Base-by-base conservation (phyloP, 148 eudicot species). In the Polygonum aviculare region DNA sequence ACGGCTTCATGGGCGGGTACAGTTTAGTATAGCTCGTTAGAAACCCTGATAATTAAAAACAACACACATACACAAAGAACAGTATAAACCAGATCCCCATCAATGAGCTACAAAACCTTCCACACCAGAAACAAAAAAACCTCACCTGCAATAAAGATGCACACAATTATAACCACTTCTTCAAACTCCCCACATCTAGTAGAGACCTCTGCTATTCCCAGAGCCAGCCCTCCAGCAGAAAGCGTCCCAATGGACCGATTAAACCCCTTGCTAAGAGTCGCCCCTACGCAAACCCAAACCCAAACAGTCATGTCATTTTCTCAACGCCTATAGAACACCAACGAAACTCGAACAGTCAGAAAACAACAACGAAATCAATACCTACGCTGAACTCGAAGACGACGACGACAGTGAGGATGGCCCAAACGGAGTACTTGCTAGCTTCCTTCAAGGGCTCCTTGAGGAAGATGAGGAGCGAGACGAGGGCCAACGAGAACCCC, bases 301-400 rank as follows among this genome's bases (percentile, higher is more conserved):
- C 31, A 26, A 26, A 26, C 31, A 26, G 31, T 26, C 1, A 0
- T 26, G 31, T 26, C 31, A 26, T 26, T 26, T 26, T 26, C 31
- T 26, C 31, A 26, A 26, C 31, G 31, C 0, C 31, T 26, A 26
- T 26, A 1, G 0, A 26, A 26, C 31, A 26, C 31, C 0, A 67
- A 67, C 21, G 44, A 67, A 67, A 21, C 22, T 57, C 63, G 63
- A 57, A 57, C 63, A 6, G 26, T 57, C 21, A 22, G 22, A 21
- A 57, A 2, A 57, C 63, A 33, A 7, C 21, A 57, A 57, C 7
- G 72, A 67, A 67, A 15, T 18, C 67, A 16, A 54, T 83, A 88
- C 88, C 89, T 38, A 89, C 86, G 78, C 84, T 87, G 77, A 72
- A 89, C 16, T 89, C 93, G 72, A 87, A 89, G 59, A 88, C 85